A percentile compares a stretch with the other conserved stretches of the same genome.
Evolutionary conservation across 225 moss, liverwort and hornwort genomes (phyloP).

Genomic region (Marchantia paleacea): DNA sequence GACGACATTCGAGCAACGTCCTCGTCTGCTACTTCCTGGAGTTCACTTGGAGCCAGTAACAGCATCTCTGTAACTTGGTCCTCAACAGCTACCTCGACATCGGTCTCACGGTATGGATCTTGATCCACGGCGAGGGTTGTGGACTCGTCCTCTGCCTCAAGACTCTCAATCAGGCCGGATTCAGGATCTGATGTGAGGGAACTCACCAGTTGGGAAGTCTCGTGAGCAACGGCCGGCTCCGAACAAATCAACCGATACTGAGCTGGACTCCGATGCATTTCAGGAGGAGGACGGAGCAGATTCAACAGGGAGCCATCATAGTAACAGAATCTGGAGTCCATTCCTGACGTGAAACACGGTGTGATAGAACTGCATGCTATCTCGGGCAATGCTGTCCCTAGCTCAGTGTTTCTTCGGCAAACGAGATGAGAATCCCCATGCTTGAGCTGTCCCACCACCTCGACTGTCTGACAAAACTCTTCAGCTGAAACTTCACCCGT

Average conservation of each 20-base stretch:
- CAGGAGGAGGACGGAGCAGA: neutral
- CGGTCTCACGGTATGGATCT: neutral
- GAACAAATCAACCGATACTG: neutral
- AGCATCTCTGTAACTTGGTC: neutral
- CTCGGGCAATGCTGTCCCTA: slow-evolving; percentile 46
- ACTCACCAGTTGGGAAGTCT: neutral
- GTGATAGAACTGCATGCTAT: slow-evolving; percentile 48
- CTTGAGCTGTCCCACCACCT: slow-evolving; percentile 31
- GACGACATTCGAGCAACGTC: neutral
- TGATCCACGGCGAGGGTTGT: neutral
- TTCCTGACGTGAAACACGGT: slow-evolving; percentile 39
- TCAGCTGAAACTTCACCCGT: slow-evolving; percentile 28
- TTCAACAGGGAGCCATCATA: slow-evolving; percentile 40
- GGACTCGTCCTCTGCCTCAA: neutral
- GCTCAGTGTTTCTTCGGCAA: slow-evolving; percentile 27
- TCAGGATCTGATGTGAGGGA: neutral
- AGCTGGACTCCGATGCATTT: neutral
- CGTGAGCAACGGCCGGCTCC: neutral
- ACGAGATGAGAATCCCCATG: slow-evolving; percentile 50
- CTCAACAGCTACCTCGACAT: neutral
- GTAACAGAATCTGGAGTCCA: slow-evolving; percentile 47
- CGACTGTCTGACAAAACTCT: slow-evolving; percentile 46
- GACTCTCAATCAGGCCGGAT: neutral
- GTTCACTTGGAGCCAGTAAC: neutral
- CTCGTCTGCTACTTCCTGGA: neutral